Evolutionary conservation across 495 filamentous ascomycete species (phyloP).

Genomic region (Margaritispora aquatica): DNA sequence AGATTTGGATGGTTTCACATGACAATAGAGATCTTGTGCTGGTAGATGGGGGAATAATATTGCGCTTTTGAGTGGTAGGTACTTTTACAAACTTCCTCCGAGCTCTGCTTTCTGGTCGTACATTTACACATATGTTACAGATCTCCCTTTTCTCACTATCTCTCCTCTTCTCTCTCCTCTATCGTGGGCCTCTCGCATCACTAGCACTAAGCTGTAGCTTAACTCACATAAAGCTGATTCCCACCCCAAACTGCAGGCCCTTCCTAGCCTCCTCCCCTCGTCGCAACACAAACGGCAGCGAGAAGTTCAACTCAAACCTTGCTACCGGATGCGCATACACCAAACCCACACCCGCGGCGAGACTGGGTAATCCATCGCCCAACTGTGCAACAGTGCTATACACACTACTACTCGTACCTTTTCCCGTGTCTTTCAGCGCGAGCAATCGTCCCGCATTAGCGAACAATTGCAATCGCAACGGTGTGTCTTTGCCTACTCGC

Average conservation of each 20-base stretch:
- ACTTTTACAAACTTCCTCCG: no score
- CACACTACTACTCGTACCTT: constrained; percentile 38
- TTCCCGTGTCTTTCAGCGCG: constrained; percentile 46
- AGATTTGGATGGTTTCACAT: no score
- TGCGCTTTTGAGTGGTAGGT: no score
- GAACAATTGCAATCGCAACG: constrained; percentile 84
- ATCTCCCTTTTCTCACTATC: no score
- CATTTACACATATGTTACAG: no score
- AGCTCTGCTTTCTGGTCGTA: no score
- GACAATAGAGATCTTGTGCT: no score
- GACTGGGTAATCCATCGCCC: constrained; percentile 69
- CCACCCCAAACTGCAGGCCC: constrained; percentile 87
- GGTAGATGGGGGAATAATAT: no score
- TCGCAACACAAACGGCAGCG: constrained; percentile 73
- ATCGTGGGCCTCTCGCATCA: no score
- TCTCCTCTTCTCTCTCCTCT: no score
- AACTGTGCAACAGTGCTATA: constrained; percentile 52
- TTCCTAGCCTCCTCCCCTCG: constrained; percentile 82
- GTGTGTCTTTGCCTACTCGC: constrained; percentile 65
- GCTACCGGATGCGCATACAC: constrained; percentile 92
- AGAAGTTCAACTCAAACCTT: constrained; percentile 93
- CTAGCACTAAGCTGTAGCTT: no score
- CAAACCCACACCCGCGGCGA: constrained; percentile 80
- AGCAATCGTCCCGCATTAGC: constrained; percentile 85
- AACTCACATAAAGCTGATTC: constrained; percentile 80